These are phyloP conservation scores for Clitopilus hobsonii DNA, from an alignment of 768 basidiomycete species.

Conservation along the genomic window DNA sequence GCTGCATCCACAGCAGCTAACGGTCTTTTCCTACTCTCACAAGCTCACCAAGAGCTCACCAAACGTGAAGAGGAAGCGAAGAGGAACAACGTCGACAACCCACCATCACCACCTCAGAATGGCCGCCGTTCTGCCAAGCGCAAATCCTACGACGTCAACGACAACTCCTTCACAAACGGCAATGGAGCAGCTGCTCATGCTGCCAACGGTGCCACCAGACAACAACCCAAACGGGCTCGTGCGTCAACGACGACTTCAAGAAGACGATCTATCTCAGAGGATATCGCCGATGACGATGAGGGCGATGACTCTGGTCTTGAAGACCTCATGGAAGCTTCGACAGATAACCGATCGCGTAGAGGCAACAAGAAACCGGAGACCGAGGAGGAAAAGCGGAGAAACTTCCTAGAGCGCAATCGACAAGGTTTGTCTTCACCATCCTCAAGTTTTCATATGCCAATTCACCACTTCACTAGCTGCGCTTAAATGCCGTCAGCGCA, in stretches of 20 bases:
- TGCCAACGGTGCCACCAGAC: no score
- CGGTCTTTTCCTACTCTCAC: slow-evolving; percentile 88
- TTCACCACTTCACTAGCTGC: slow-evolving; percentile 55
- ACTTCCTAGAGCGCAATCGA: slow-evolving; percentile 95
- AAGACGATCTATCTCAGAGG: slow-evolving; percentile 27
- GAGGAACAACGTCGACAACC: slow-evolving; percentile 29
- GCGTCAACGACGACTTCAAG: slow-evolving; percentile 13
- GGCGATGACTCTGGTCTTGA: slow-evolving; percentile 35
- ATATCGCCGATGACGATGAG: slow-evolving; percentile 30
- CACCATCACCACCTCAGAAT: slow-evolving; percentile 15
- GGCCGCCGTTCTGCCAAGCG: slow-evolving; percentile 66
- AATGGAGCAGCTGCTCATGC: slow-evolving; percentile 16
- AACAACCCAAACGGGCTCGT: slow-evolving; percentile 30
- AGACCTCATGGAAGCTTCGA: slow-evolving; percentile 29
- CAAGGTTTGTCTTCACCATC: slow-evolving; percentile 63
- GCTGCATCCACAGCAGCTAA: slow-evolving; percentile 77
- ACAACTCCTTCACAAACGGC: slow-evolving; percentile 16
- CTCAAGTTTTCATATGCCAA: neutral
- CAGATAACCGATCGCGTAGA: slow-evolving; percentile 13
- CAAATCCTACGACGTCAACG: slow-evolving; percentile 52
- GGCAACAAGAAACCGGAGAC: slow-evolving; percentile 81
- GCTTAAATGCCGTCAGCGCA: slow-evolving; percentile 97
- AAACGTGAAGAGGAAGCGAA: slow-evolving; percentile 87
- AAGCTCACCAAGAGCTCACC: slow-evolving; percentile 94
- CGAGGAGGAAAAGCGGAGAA: slow-evolving; percentile 95